Conservation (phyloP, 108 stramenopile species). For the Cyclotella choctawhatcheeana region DNA sequence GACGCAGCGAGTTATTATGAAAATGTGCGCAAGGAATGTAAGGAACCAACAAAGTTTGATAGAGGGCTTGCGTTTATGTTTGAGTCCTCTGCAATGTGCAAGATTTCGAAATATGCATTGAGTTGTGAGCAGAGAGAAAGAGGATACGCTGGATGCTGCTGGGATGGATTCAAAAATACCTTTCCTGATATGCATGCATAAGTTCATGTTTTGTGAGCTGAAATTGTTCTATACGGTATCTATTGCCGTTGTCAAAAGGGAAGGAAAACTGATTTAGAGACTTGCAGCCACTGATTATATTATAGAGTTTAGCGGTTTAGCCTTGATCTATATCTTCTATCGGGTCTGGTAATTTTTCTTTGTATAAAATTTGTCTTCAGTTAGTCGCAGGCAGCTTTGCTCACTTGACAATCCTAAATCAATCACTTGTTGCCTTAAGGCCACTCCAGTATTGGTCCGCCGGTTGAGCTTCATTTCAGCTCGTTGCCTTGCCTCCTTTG, state of each 20-base stretch:
- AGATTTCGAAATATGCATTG: conserved; percentile 66
- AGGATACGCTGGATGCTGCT: conserved; percentile 78
- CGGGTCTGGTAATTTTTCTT: not conserved
- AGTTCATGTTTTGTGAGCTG: not conserved
- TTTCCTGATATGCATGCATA: conserved; percentile 29
- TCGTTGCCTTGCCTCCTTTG: conserved; percentile 40
- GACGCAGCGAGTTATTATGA: conserved; percentile 81
- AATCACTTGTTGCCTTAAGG: conserved; percentile 17
- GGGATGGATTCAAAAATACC: conserved; percentile 54
- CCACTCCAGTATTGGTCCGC: conserved; percentile 15
- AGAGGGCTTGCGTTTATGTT: conserved; percentile 96
- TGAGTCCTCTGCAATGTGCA: conserved; percentile 82
- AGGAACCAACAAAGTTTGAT: conserved; percentile 75
- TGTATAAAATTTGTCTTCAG: conserved; percentile 5
- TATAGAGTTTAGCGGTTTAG: too few species aligned
- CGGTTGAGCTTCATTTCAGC: conserved; percentile 31
- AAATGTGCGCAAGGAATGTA: conserved; percentile 56
- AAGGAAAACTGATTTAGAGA: too few species aligned
- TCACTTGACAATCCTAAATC: conserved; percentile 10
- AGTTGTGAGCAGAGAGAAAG: conserved; percentile 53
- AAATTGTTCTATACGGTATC: too few species aligned
- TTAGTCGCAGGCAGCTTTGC: not conserved
- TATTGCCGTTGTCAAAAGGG: too few species aligned
- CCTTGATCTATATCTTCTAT: too few species aligned
- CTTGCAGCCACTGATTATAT: too few species aligned